Evolutionary conservation across 345 rosid genomes (phyloP), one percentile per base, ranked within the genome.

Genomic region (Eucalyptus marginata): DNA sequence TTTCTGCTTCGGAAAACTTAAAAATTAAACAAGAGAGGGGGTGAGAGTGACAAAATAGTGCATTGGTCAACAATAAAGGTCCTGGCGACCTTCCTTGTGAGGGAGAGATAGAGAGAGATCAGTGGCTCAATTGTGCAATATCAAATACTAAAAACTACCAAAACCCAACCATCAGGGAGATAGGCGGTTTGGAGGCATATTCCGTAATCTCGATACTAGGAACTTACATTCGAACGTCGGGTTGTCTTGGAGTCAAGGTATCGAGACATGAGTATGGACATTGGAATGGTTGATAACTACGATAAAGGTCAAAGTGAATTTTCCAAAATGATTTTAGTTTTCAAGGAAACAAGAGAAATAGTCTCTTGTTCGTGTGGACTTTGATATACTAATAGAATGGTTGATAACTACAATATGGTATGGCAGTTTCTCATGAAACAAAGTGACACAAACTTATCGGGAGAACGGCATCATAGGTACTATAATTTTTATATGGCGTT

Each of bases 51-150:
- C 25, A 52, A 56, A 25, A 24, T 6, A 56, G 62, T 56, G 29
- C 62, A 56, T 0, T 4, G 62, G 29, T 56, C 29, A 10, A 56
- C 29, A 2, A 56, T 56, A 6, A 29, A 56, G 62, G 29, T 24
- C 62, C 29, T 56, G 0, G 0, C 29, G 0, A 56, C 62, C 0
- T 56, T 56, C 0, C 3, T 3, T 1, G 13, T 56, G 29, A 56
- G 62, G 29, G 62, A 24, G 62, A 56, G 29, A 56, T 2, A 56
- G 13, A 56, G 62, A 10, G 29, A 24, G 62, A 24, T 10, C 62
- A 24, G 12, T 22, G 24, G 3, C 13, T 56, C 62, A 56, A 10
- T 9, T 24, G 29, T 24, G 29, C 62, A 56, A 56, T 29, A 56
- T 56, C 29, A 56, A 24, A 1, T 25, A 9, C 62, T 56, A 56